A percentile compares a stretch with the other conserved stretches of the same genome.
phyloP scores from a whole-genome alignment of 1,284 basidiomycete genomes.

The Ustilago crameri region DNA sequence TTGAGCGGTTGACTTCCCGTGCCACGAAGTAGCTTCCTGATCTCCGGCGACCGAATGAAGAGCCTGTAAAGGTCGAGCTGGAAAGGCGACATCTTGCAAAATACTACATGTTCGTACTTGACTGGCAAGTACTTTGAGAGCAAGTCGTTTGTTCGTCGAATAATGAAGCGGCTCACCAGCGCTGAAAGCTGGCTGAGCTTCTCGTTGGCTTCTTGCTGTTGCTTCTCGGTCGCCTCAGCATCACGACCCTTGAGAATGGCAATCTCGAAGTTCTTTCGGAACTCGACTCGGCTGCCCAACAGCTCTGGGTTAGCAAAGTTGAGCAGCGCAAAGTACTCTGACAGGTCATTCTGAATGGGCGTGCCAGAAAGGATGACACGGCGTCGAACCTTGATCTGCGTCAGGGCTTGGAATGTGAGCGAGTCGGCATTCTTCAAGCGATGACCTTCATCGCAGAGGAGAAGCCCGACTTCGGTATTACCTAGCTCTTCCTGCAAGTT shows the following conservation, averaged over 20 bases:
- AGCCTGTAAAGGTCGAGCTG: conserved; percentile 89
- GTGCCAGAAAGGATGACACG: conserved; percentile 96
- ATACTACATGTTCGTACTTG: conserved; percentile 99
- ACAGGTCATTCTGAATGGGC: conserved; percentile 96
- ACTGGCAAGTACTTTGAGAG: conserved; percentile 97
- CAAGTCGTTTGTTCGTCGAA: conserved; percentile 94
- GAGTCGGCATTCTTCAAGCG: conserved; percentile 87
- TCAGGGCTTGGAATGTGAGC: conserved; percentile 85
- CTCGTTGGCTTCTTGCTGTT: conserved; percentile 84
- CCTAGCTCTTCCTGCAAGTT: conserved; percentile 64
- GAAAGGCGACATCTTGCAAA: conserved; percentile 88
- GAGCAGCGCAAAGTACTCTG: conserved; percentile 94
- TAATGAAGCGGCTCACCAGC: conserved; percentile 95
- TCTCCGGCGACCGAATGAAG: conserved; percentile 94
- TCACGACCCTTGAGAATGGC: conserved; percentile 93
- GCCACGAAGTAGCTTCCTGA: conserved; percentile 88
- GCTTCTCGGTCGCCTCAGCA: conserved; percentile 84
- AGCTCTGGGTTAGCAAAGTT: conserved; percentile 98
- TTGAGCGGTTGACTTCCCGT: conserved; percentile 94
- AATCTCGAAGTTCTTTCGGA: conserved; percentile 96
- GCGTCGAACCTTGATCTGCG: conserved; percentile 86
- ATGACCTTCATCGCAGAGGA: conserved; percentile 97
- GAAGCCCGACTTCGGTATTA: conserved; percentile 78
- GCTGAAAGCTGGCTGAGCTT: conserved; percentile 93
- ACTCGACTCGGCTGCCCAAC: conserved; percentile 89